Evolutionary conservation across 2,329 filamentous ascomycete species (phyloP), one percentile per base, ranked within the genome.

Genomic region (Chrysoporthe austroafricana): DNA sequence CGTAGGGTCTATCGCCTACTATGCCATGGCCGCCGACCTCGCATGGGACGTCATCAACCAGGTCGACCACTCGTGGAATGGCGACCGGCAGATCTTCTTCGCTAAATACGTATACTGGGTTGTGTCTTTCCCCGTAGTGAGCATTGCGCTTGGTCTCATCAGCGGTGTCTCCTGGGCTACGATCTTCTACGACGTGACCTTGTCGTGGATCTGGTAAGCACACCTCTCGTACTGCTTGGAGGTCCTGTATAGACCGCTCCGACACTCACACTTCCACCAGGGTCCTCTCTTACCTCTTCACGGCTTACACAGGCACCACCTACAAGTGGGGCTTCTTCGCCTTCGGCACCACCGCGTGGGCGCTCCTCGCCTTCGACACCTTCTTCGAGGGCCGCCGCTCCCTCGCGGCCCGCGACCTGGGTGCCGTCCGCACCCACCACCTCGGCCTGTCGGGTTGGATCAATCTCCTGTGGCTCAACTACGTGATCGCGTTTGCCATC

Each of bases 301-400:
- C 78, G 32, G 83, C 85, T 63, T 83, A 81, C 75, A 85, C 83
- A 3, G 67, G 73, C 7, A 81, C 80, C 60, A 79, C 77, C 71
- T 87, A 87, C 76, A 86, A 86, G 76, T 87, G 85, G 85, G 86
- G 85, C 6, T 88, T 86, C 79, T 87, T 78, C 73, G 81, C 77
- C 70, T 85, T 86, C 66, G 85, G 84, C 70, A 83, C 82, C 16
- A 69, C 82, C 18, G 81, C 83, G 50, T 84, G 78, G 67, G 48
- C 82, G 7, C 76, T 83, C 62, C 78, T 87, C n/a, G 80, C 81
- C 39, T 75, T 77, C 74, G 80, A 78, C 70, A 84, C 81, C 2
- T 70, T 85, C 42, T 70, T 75, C 62, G 74, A 78, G 61, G 79
- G 81, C 67, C 74, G 74, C 8, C 73, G 75, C 48, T 74, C 77